These are phyloP conservation scores for Penicillium lividum DNA, from an alignment of 495 filamentous ascomycete species.

Conservation along the genomic window DNA sequence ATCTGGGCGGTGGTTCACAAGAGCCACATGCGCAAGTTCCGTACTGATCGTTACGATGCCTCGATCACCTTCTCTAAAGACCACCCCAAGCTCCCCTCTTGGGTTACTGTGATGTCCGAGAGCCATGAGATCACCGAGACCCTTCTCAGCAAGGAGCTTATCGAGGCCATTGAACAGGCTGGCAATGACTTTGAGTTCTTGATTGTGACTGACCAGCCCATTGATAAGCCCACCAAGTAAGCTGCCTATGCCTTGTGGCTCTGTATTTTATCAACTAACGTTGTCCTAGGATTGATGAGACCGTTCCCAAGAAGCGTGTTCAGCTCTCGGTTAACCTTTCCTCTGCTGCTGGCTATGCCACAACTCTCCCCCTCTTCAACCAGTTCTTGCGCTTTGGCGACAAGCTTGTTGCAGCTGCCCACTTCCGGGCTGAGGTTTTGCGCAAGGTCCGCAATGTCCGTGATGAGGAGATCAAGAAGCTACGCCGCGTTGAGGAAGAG, in stretches of 20 bases:
- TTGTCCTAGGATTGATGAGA: conserved; percentile 75
- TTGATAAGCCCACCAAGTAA: conserved; percentile 87
- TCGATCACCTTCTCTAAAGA: conserved; percentile 92
- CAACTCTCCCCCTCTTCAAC: conserved; percentile 72
- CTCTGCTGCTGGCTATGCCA: conserved; percentile 53
- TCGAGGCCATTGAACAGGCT: conserved; percentile 75
- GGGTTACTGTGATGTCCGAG: conserved; percentile 95
- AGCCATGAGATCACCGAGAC: conserved; percentile 92
- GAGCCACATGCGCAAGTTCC: conserved; percentile 82
- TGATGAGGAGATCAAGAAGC: conserved; percentile 78
- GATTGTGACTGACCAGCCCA: conserved; percentile 86
- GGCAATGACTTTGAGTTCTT: conserved; percentile 84
- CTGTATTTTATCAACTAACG: neutral
- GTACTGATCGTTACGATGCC: conserved; percentile 92
- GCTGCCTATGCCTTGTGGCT: conserved; percentile 19
- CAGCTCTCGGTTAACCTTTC: conserved; percentile 69
- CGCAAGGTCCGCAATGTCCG: conserved; percentile 78
- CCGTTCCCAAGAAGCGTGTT: conserved; percentile 80
- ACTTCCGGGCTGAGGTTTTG: conserved; percentile 86
- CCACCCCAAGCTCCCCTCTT: conserved; percentile 78
- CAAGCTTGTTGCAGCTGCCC: conserved; percentile 69
- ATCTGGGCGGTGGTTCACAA: conserved; percentile 97
- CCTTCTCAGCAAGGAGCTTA: conserved; percentile 79
- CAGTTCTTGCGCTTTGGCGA: conserved; percentile 86
- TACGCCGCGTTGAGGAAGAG: conserved; percentile 81